These are phyloP conservation scores for Gomphus bonarii DNA, from an alignment of 1,284 basidiomycete genomes.

Conservation along the genomic window DNA sequence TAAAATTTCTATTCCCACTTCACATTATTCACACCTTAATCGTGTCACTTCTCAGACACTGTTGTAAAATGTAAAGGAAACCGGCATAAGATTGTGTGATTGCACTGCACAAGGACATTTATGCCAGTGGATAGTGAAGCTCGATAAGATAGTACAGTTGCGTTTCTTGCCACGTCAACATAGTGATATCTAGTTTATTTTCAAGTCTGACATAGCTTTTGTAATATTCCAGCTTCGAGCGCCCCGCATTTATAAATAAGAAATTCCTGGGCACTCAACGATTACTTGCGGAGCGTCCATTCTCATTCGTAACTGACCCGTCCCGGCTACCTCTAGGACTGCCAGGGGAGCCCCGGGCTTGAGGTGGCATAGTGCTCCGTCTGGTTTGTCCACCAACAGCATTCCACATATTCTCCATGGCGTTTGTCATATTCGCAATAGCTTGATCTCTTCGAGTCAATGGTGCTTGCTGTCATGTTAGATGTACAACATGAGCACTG, in stretches of 20 bases:
- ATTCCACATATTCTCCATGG: constrained; percentile 10
- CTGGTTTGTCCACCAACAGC: constrained; percentile 3
- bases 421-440: constrained; percentile 8
- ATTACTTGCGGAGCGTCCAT: neutral
- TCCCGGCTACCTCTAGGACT: constrained; percentile 3
- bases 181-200: neutral
- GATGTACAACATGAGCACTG: neutral
- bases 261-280: neutral
- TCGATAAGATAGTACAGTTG: too few relatives aligned
- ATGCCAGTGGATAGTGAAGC: too few relatives aligned
- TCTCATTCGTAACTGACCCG: neutral
- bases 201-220: neutral
- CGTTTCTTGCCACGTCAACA: too few relatives aligned
- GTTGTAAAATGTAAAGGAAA: too few relatives aligned
- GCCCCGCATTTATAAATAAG: neutral
- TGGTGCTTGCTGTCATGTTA: constrained; percentile 7
- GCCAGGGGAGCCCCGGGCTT: neutral
- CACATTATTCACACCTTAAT: too few relatives aligned
- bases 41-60: too few relatives aligned
- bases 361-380: neutral
- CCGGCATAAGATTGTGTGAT: too few relatives aligned
- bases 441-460: constrained; percentile 8
- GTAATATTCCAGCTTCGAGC: neutral
- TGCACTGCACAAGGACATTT: too few relatives aligned
- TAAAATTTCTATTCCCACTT: too few relatives aligned